A percentile compares a stretch with the other conserved stretches of the same genome.
Evolutionary conservation across 2,329 filamentous ascomycete species (phyloP).

Genomic region (Colletotrichum kahawae): DNA sequence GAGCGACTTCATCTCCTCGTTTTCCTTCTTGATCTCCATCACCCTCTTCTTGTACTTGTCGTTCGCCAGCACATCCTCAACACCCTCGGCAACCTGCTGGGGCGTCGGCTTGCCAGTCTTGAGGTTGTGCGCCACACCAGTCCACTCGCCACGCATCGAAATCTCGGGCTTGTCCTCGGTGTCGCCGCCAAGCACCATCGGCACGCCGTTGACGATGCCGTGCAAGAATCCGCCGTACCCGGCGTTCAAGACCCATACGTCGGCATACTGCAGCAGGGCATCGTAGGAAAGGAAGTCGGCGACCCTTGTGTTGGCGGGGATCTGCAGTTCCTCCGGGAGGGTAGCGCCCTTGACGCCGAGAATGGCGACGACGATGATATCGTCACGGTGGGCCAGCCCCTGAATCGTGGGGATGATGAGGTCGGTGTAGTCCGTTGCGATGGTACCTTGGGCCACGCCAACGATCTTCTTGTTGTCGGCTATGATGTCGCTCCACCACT

Average conservation of each 20-base stretch:
- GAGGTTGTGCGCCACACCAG: slow-evolving; percentile 51
- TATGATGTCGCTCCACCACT: slow-evolving; percentile 51
- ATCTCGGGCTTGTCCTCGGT: slow-evolving; percentile 48
- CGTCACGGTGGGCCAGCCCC: slow-evolving; percentile 43
- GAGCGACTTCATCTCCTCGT: slow-evolving; percentile 30
- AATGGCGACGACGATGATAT: slow-evolving; percentile 39
- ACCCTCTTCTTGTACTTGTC: slow-evolving; percentile 34
- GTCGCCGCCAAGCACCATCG: slow-evolving; percentile 50
- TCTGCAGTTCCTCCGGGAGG: slow-evolving; percentile 27
- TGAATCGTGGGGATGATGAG: slow-evolving; percentile 50
- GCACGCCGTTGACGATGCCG: slow-evolving; percentile 48
- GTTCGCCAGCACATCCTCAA: slow-evolving; percentile 35
- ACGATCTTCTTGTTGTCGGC: slow-evolving; percentile 43
- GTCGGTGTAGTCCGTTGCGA: slow-evolving; percentile 40
- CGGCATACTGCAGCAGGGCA: slow-evolving; percentile 45
- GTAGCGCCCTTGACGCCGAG: slow-evolving; percentile 30
- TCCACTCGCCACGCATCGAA: slow-evolving; percentile 43
- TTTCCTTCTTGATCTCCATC: slow-evolving; percentile 35
- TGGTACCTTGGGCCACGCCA: slow-evolving; percentile 53
- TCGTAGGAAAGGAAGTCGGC: slow-evolving; percentile 56
- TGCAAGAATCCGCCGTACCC: slow-evolving; percentile 54
- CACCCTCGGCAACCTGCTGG: slow-evolving; percentile 31
- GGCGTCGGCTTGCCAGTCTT: slow-evolving; percentile 34
- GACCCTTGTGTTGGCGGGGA: slow-evolving; percentile 48
- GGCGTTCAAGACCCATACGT: slow-evolving; percentile 52